Evolutionary conservation across 2,329 filamentous ascomycete species (phyloP).

Genomic region (Aspergillus sp.): DNA sequence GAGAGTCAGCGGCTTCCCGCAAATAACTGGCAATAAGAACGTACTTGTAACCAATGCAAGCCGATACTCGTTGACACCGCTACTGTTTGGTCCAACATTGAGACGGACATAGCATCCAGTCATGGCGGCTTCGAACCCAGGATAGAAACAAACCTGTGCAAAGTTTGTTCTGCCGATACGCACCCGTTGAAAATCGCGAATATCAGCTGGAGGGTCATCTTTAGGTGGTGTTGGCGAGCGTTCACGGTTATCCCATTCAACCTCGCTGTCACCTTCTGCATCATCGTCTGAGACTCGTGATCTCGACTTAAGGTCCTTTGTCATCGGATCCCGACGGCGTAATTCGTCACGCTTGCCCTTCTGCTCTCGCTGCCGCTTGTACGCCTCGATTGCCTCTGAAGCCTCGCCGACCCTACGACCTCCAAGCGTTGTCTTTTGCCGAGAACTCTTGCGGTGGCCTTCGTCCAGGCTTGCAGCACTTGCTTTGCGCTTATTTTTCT

Average conservation of each 20-base stretch:
- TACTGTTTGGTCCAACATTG: constrained; percentile 75
- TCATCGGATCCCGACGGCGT: constrained; percentile 42
- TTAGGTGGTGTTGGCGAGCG: constrained; percentile 55
- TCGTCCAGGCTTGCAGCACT: constrained; percentile 77
- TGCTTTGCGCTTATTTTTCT: constrained; percentile 70
- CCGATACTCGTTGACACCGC: constrained; percentile 75
- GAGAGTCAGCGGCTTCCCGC: not conserved
- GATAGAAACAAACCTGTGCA: constrained; percentile 88
- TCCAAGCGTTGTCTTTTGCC: constrained; percentile 67
- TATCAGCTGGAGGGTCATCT: constrained; percentile 67
- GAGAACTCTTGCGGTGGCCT: constrained; percentile 69
- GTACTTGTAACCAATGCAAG: constrained; percentile 84
- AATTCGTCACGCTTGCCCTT: constrained; percentile 52
- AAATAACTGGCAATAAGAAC: constrained; percentile 10
- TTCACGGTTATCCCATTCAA: constrained; percentile 68
- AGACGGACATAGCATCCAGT: constrained; percentile 83
- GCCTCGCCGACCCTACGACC: constrained; percentile 68
- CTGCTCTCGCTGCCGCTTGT: constrained; percentile 61
- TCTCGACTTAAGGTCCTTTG: constrained; percentile 59
- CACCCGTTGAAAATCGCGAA: constrained; percentile 81
- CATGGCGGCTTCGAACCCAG: constrained; percentile 79
- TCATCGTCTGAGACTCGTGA: constrained; percentile 64
- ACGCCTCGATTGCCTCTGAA: constrained; percentile 71
- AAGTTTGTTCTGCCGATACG: constrained; percentile 84
- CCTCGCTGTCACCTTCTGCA: constrained; percentile 73